Evolutionary conservation across 306 rosid genomes (phyloP), one percentile per base, ranked within the genome.

Genomic region (Corylus heterophylla): DNA sequence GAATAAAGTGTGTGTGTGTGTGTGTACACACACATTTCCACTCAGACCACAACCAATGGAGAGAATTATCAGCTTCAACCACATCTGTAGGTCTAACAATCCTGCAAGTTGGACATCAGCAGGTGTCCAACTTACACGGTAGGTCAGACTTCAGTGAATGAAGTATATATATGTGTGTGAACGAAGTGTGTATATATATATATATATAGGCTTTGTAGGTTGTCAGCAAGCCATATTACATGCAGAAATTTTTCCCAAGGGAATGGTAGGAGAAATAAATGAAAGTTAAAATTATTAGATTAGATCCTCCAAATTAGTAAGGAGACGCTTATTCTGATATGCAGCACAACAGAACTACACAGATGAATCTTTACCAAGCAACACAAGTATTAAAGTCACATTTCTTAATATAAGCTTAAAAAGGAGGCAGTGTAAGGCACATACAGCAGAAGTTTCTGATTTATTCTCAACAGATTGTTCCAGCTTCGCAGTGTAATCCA

Each of bases 401-500:
- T 20, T 58, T 54, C 54, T 72, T 54, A 71, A 64, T 44, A 42
- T 56, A 29, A 51, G 69, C 78, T 62, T n/a, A 17, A 22, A 55
- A 8, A 77, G 51, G 20, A 67, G 77, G 52, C 58, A 75, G 39
- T 78, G 81, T 55, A 85, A 67, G 86, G 77, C 42, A 74, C 80
- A 48, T 85, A 96, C 99, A 59, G 90, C 79, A 89, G 86, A 78
- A 79, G 52, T 85, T 87, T 93, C 94, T 47, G 89, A 84, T 64
- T 81, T 82, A 52, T 89, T 78, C 84, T 82, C 94, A 12, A 84
- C 80, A 70, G 85, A 81, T 82, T 50, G 85, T 87, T 93, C 93
- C 86, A 96, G 91, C 96, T 93, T 96, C 73, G 91, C 96, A 84
- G 98, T 98, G 83, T 96, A 93, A 85, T 96, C 89, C 91, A 93